Base-by-base conservation (phyloP, 1,284 basidiomycete species). In the Phylloporus gajari region DNA sequence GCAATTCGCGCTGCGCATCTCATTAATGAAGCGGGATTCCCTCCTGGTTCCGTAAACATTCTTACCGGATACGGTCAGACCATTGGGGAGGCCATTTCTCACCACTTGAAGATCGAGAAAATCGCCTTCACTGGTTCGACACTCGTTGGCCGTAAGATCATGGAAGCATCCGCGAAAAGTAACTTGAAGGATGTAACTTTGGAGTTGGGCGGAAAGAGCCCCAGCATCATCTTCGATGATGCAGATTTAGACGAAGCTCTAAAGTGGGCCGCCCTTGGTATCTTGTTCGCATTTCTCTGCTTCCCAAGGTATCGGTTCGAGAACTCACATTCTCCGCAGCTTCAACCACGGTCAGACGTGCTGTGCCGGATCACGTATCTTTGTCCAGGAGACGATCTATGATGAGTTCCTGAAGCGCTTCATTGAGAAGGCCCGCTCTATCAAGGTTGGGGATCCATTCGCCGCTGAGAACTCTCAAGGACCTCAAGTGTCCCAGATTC, bases 151-250 rank as follows among this genome's bases (percentile, higher is more conserved):
- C 90, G 95, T 35, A 92, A 93, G 82, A 91, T 98, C 84, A 91
- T 96, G 88, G 90, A 94, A 77, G 90, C 93, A 1, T 91, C 96
- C 1, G 91, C 95, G 8, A 90, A 92, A 84, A 92, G 89, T 65
- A 97, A 98, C 83, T 83, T 98, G 78, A 97, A 97, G 87, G 91
- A 90, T 67, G 93, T 97, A 67, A 96, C 95, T 5, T 91, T 98
- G 77, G 97, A 98, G 85, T 90, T 98, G 65, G 97, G 97, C 53
- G 96, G 97, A 53, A 98, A 98, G 89, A 93, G 92, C 72, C 94
- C 96, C 32, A 94, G 92, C 80, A 89, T 94, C 80, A 86, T 94
- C 73, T 93, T 91, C 73, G 85, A 94, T 72, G 93, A 94, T 76
- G 91, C 91, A 1, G 88, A 93, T 78, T 75, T 97, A 67, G 93